Evolutionary conservation across 1,284 basidiomycete species (phyloP), one percentile per base, ranked within the genome.

Genomic region (Pseudozyma pruni): DNA sequence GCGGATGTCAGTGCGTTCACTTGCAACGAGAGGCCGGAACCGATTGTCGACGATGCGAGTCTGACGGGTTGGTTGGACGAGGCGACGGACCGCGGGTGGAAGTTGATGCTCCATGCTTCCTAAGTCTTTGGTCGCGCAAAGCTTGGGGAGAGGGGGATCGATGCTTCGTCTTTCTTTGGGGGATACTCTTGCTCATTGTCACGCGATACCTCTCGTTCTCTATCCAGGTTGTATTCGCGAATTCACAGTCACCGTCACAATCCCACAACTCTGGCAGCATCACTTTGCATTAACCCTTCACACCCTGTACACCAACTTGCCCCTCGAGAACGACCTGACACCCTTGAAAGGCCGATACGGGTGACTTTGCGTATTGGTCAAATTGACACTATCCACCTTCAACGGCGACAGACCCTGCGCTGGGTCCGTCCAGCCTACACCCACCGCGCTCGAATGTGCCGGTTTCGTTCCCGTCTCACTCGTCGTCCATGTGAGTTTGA

Each of bases 311-410:
- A 70, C 61, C 14, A 81, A 25, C 13, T 72, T 83, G 10, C 82
- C 80, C 31, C 70, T 69, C 3, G 79, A 77, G 14, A 81, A 52
- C 51, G 78, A 80, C 43, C 83, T 71, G 5, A 85, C 83, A 11
- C 85, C 85, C 83, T 93, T 95, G 85, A 91, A 94, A 14, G 88
- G 84, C 56, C 84, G 82, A 76, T 86, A 85, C 14, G 41, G 32
- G 22, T 69, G 66, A 6, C 47, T 63, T 53, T 78, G 83, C 7
- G 83, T 81, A 34, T 84, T 83, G 0, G 87, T 87, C n/a, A 96
- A 85, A 79, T 90, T 91, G 54, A 97, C 86, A 72, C 92, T 89
- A 62, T 93, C 91, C 3, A 96, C 89, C 67, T 90, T 91, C 49
- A 96, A 84, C 8, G 89, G 87, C 2, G 92, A 93, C 80, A 90